Base-by-base conservation (phyloP, 108 stramenopile genomes). In the Fragilaria radians region DNA sequence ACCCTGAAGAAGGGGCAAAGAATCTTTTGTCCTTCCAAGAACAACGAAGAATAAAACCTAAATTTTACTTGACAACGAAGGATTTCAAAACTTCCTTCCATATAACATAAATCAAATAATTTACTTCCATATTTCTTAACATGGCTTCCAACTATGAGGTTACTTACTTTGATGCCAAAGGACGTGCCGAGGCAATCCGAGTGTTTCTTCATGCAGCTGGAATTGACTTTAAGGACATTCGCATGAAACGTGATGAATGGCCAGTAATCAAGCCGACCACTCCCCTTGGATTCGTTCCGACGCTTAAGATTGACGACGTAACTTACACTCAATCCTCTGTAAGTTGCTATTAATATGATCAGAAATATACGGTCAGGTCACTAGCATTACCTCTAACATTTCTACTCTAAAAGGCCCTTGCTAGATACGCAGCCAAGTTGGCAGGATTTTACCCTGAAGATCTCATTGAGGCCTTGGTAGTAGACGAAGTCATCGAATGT, bases 261-360 rank as follows among this genome's bases (percentile, higher is more conserved):
- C 62, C 62, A 5, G n/a, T 42, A 0, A 3, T 70, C 53, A 70
- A 70, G 62, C 62, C 62, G 0, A 70, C 68, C 7, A 63, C 68
- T 17, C 68, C 68, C 11, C 45, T 54, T 11, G 68, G 68, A 57
- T 28, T 26, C 23, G 32, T 70, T 27, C 68, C 68, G 17, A 46
- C 48, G 7, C 31, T 70, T 24, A 63, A 56, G 68, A 45, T 70
- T 11, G 62, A 34, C 23, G 59, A 25, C n/a, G 48, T 48, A 4
- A 5, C 28, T 3, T 55, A 56, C 50, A 54, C 52, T 45, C 68
- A 70, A 42, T 29, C 31, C n/a, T 14, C 14, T 7, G 36, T 42
- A 42, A 7, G 36, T 42, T 14, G 11, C n/a, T n/a, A n/a, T n/a
- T n/a, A n/a, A n/a, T n/a, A n/a, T n/a, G n/a, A n/a, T n/a, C n/a